These are phyloP conservation scores for Lagenaria siceraria DNA, from an alignment of 306 rosid genomes.

Conservation along the genomic window DNA sequence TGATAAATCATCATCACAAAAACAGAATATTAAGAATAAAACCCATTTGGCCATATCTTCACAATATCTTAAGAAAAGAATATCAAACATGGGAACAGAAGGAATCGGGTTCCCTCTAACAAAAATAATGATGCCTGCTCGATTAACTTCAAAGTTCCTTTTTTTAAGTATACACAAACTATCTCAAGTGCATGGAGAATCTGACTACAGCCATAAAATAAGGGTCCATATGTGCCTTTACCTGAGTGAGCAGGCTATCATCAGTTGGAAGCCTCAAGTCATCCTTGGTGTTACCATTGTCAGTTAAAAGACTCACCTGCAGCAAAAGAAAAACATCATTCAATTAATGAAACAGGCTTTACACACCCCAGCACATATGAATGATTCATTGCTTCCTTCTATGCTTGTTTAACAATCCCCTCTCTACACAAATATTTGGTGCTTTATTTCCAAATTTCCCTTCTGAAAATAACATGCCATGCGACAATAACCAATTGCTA, in stretches of 20 bases:
- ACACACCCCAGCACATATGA: neutral
- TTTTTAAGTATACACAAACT: neutral
- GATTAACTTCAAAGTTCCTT: neutral
- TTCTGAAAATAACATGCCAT: neutral
- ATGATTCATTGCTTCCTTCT: neutral
- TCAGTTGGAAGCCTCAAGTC: slow-evolving; percentile 25
- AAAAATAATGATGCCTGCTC: neutral
- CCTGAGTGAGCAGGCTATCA: slow-evolving; percentile 18
- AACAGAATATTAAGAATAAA: neutral
- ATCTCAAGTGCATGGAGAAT: neutral
- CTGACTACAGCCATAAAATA: neutral
- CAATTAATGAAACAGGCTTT: neutral
- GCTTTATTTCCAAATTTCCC: neutral
- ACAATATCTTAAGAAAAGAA: neutral
- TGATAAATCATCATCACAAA: neutral
- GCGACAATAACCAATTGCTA: neutral
- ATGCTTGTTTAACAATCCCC: neutral
- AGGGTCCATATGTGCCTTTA: neutral
- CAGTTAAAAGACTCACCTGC: slow-evolving; percentile 23
- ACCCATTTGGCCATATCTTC: neutral
- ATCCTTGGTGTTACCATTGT: slow-evolving; percentile 19
- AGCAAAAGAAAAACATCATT: neutral
- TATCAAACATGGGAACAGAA: neutral
- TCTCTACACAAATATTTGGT: neutral
- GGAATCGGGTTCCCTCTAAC: neutral